phyloP scores from a whole-genome alignment of 352 stramenopile genomes.

The Blastocystis sp. region DNA sequence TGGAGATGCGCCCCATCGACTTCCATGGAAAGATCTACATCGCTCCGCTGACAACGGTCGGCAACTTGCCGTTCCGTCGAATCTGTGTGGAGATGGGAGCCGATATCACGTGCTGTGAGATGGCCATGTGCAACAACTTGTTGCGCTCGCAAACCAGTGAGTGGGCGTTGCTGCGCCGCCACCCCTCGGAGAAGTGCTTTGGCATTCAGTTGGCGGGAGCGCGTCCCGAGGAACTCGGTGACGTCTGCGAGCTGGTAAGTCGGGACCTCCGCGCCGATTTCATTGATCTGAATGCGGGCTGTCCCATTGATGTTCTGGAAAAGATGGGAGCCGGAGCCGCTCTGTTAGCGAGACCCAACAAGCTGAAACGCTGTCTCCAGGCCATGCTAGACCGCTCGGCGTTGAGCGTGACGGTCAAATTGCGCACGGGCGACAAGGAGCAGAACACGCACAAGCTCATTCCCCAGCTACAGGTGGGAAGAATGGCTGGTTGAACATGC shows the following conservation, averaged over 20 bases:
- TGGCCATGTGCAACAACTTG: constrained; percentile 86
- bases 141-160: constrained; percentile 84
- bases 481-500: constrained; percentile 67
- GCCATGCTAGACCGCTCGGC: constrained; percentile 68
- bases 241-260: constrained; percentile 80
- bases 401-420: constrained; percentile 86
- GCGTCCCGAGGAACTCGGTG: constrained; percentile 80
- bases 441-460: constrained; percentile 69
- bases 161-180: constrained; percentile 88
- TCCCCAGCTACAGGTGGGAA: constrained; percentile 55
- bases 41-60: constrained; percentile 93
- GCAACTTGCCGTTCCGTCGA: constrained; percentile 87
- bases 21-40: constrained; percentile 96
- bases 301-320: constrained; percentile 88
- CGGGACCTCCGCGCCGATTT: constrained; percentile 86
- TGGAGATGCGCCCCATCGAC: constrained; percentile 69
- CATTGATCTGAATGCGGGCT: constrained; percentile 97
- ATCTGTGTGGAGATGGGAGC: constrained; percentile 85
- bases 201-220: constrained; percentile 87
- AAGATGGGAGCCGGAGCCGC: constrained; percentile 74
- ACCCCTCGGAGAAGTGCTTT: constrained; percentile 90
- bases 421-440: constrained; percentile 90
- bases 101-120: constrained; percentile 97
- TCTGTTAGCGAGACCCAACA: constrained; percentile 81
- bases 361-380: constrained; percentile 76